Evolutionary conservation across 495 filamentous ascomycete genomes (phyloP).

Genomic region (Penicillium canariense): DNA sequence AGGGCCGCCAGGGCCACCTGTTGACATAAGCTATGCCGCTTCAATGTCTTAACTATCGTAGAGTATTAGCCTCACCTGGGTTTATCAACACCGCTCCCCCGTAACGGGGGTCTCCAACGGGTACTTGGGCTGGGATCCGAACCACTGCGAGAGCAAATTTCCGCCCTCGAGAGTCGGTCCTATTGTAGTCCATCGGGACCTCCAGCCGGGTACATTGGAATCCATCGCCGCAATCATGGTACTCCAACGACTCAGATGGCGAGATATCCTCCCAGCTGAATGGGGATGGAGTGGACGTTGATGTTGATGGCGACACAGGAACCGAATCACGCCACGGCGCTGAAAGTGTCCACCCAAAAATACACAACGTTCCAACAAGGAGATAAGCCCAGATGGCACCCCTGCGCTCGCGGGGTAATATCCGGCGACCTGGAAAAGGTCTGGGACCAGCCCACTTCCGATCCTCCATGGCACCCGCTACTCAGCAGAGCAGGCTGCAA

Average conservation of each 20-base stretch:
- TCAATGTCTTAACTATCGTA: no score
- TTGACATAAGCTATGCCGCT: not conserved
- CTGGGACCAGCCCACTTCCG: constrained; percentile 5
- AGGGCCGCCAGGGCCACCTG: constrained; percentile 53
- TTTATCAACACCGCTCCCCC: constrained; percentile 47
- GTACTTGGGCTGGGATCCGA: constrained; percentile 48
- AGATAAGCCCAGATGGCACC: not conserved
- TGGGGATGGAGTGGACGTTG: not conserved
- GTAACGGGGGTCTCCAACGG: constrained; percentile 43
- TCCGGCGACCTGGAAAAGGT: not conserved
- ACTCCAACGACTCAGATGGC: constrained; percentile 32
- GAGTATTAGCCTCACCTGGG: constrained; percentile 34
- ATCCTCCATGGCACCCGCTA: constrained; percentile 14
- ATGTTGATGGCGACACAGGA: not conserved
- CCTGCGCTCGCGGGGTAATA: not conserved
- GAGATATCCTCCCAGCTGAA: constrained; percentile 34
- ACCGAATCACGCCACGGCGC: not conserved
- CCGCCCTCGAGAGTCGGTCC: constrained; percentile 33
- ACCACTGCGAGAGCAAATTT: constrained; percentile 51
- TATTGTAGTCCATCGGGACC: constrained; percentile 57
- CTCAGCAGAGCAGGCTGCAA: not conserved
- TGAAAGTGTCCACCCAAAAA: not conserved
- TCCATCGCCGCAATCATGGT: constrained; percentile 40
- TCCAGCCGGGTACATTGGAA: constrained; percentile 56
- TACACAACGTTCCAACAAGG: not conserved